Conservation (phyloP, 106 monocot species). For the Platanthera zijinensis region DNA sequence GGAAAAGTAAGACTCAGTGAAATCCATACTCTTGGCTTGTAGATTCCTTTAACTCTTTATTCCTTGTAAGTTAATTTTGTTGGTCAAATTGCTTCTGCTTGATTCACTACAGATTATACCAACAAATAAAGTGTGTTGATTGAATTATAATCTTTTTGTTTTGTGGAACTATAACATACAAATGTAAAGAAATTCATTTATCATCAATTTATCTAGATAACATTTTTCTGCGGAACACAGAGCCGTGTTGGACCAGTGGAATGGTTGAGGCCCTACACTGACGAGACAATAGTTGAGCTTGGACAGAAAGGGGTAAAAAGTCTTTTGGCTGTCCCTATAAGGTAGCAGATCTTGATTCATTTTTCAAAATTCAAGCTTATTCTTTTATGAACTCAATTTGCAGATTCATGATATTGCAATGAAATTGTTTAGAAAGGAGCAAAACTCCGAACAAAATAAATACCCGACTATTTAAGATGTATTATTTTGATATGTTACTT, state of each 20-base stretch:
- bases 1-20: neutral
- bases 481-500: too few species aligned
- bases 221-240: conserved; percentile 23
- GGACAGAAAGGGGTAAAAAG: conserved; percentile 85
- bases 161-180: neutral
- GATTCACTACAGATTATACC: neutral
- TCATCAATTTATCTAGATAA: neutral
- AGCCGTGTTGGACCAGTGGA: conserved; percentile 98
- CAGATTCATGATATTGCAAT: too few species aligned
- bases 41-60: neutral
- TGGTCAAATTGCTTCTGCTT: neutral
- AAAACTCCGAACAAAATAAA: too few species aligned
- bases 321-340: conserved; percentile 93
- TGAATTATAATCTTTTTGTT: neutral
- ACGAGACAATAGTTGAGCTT: conserved; percentile 85
- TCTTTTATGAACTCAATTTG: too few species aligned
- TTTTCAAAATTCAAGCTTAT: neutral
- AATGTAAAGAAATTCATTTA: neutral
- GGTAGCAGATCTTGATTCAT: conserved; percentile 27
- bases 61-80: neutral
- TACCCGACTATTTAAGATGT: too few species aligned
- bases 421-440: too few species aligned
- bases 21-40: neutral
- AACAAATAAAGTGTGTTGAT: neutral
- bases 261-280: conserved; percentile 98